Evolutionary conservation across 2,329 filamentous ascomycete genomes (phyloP).

Genomic region (Trichoderma atrobrunneum): DNA sequence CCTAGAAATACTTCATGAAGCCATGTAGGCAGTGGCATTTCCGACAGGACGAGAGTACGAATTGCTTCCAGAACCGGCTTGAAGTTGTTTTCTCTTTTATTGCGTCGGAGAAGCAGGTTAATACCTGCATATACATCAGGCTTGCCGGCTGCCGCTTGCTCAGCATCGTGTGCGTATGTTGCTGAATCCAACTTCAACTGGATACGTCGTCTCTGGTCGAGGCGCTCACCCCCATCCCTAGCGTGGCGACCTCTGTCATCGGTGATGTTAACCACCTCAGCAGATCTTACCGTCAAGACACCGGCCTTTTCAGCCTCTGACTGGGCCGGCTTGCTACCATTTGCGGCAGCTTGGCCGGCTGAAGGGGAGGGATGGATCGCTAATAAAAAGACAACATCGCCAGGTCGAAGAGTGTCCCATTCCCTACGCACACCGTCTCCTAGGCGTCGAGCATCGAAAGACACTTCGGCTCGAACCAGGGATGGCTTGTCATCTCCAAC

Average conservation of each 20-base stretch:
- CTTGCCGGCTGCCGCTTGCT: conserved; percentile 62
- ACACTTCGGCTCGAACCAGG: conserved; percentile 80
- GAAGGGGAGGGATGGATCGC: conserved; percentile 65
- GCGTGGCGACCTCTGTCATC: conserved; percentile 79
- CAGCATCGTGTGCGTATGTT: conserved; percentile 75
- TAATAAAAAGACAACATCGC: conserved; percentile 87
- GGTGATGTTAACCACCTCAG: conserved; percentile 79
- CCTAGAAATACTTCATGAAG: conserved; percentile 96
- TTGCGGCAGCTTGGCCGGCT: conserved; percentile 46
- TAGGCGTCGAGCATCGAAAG: conserved; percentile 78
- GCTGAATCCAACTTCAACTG: conserved; percentile 77
- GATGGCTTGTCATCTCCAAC: conserved; percentile 85
- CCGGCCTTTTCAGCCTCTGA: conserved; percentile 60
- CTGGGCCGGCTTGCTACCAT: conserved; percentile 43
- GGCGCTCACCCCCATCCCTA: conserved; percentile 56
- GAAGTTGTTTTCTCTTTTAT: conserved; percentile 94
- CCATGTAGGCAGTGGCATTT: conserved; percentile 85
- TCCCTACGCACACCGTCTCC: conserved; percentile 73
- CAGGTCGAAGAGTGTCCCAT: conserved; percentile 83
- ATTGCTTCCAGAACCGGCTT: conserved; percentile 91
- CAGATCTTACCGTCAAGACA: conserved; percentile 70
- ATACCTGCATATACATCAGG: conserved; percentile 77
- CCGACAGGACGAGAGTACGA: conserved; percentile 76
- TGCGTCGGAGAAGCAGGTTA: conserved; percentile 81
- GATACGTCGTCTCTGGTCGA: conserved; percentile 69